Percentiles rank a stretch among this genome's conserved stretches.
Evolutionary conservation across 2,329 filamentous ascomycete species (phyloP).

Genomic region (Neoscytalidium dimidiatum): DNA sequence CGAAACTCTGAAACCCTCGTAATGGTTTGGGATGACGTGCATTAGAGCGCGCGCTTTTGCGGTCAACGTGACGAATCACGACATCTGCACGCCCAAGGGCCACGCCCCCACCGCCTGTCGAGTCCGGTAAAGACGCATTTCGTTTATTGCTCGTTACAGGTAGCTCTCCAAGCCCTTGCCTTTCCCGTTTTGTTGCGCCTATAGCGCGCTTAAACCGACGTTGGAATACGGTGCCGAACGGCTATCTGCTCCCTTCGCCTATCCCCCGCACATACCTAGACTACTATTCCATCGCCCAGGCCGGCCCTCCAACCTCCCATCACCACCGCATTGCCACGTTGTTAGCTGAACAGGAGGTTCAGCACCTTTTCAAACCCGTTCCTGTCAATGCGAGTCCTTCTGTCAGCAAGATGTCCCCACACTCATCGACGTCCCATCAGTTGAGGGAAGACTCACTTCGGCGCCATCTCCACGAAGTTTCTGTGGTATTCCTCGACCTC

Average conservation of each 20-base stretch:
- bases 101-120: background rate
- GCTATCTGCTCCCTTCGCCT: background rate
- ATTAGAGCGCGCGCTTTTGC: background rate
- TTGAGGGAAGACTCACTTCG: constrained; percentile 21
- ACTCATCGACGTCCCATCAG: background rate
- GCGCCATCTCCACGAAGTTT: constrained; percentile 51
- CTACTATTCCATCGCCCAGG: no score
- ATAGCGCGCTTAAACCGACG: background rate
- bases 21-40: background rate
- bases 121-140: background rate
- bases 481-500: constrained; percentile 69
- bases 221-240: background rate
- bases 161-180: background rate
- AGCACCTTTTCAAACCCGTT: constrained; percentile 44
- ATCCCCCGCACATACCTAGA: no score
- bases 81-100: background rate
- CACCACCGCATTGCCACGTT: background rate
- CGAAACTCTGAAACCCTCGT: background rate
- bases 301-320: no score
- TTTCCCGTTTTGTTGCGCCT: background rate
- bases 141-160: background rate
- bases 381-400: constrained; percentile 13
- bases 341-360: constrained; percentile 47
- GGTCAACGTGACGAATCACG: background rate
- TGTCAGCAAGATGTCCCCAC: background rate